These are phyloP conservation scores for Pseudogymnoascus sp. DNA, from an alignment of 2,329 filamentous ascomycete species.

Conservation along the genomic window DNA sequence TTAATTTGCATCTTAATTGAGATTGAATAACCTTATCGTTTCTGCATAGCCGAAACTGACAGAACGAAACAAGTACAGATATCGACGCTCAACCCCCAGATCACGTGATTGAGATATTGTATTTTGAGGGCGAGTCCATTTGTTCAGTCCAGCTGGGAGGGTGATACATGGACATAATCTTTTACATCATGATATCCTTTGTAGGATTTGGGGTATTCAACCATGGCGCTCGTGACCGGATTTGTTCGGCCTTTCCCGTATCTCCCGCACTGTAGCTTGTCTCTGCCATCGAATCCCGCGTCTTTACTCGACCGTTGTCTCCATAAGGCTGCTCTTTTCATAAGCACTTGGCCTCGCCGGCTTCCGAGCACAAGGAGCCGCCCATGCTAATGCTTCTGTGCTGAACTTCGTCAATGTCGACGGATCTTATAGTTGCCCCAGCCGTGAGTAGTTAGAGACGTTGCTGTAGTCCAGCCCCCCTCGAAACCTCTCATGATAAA, in stretches of 20 bases:
- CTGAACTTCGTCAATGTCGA: not conserved
- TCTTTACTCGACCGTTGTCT: not conserved
- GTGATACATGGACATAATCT: not conserved
- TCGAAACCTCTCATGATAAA: not conserved
- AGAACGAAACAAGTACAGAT: not conserved
- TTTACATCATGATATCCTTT: not conserved
- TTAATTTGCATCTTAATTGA: constrained; percentile 2
- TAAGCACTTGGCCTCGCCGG: not conserved
- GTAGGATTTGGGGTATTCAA: not conserved
- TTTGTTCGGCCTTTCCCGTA: not conserved
- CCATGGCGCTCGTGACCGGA: not conserved
- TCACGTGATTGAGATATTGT: not conserved
- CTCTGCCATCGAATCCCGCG: not conserved
- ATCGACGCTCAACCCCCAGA: not conserved
- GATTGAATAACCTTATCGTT: constrained; percentile 8
- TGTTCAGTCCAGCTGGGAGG: not conserved
- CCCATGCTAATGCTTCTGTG: not conserved
- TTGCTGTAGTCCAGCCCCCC: not conserved
- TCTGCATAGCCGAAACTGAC: constrained; percentile 1
- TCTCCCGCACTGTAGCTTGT: not conserved
- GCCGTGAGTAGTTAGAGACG: not conserved
- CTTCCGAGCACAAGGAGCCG: not conserved
- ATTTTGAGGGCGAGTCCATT: not conserved
- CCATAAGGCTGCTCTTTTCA: not conserved
- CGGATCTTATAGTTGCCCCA: not conserved